These are phyloP conservation scores for Trichoderma erinaceum DNA, from an alignment of 495 filamentous ascomycete genomes.

Conservation along the genomic window DNA sequence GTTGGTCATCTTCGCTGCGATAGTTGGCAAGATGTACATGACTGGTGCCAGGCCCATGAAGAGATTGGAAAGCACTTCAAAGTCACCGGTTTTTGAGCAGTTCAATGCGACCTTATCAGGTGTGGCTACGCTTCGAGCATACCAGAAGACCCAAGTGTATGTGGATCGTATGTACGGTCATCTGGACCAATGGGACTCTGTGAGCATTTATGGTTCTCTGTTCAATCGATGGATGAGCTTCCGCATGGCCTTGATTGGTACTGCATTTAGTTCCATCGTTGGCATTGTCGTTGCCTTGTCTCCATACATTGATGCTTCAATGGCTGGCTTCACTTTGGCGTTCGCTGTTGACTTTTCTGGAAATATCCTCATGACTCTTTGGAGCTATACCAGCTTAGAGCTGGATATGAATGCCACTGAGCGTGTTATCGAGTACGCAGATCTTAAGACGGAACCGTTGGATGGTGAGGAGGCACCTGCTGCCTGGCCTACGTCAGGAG, in stretches of 20 bases:
- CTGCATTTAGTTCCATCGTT: slow-evolving; percentile 60
- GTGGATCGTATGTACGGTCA: slow-evolving; percentile 58
- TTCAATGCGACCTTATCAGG: slow-evolving; percentile 66
- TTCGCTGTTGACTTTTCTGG: slow-evolving; percentile 51
- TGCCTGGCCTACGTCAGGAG: slow-evolving; percentile 73
- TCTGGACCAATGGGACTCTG: slow-evolving; percentile 57
- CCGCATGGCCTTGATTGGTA: slow-evolving; percentile 63
- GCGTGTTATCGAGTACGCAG: slow-evolving; percentile 73
- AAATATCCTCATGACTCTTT: slow-evolving; percentile 53
- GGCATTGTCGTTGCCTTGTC: slow-evolving; percentile 57
- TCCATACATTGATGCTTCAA: slow-evolving; percentile 60
- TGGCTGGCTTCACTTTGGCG: slow-evolving; percentile 72
- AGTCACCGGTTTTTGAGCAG: slow-evolving; percentile 72
- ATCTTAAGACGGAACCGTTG: slow-evolving; percentile 62
- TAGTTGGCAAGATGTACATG: slow-evolving; percentile 56
- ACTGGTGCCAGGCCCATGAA: slow-evolving; percentile 69
- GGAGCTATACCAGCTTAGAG: slow-evolving; percentile 60
- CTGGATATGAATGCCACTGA: slow-evolving; percentile 82
- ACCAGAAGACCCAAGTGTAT: slow-evolving; percentile 57
- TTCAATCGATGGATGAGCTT: slow-evolving; percentile 72
- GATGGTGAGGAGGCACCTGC: slow-evolving; percentile 58
- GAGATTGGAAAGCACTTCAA: slow-evolving; percentile 64
- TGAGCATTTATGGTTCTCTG: slow-evolving; percentile 62
- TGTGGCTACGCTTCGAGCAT: slow-evolving; percentile 70
- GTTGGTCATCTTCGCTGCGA: slow-evolving; percentile 50